phyloP scores from a whole-genome alignment of 1,139 yeast species.

The Pichia norvegensis region DNA sequence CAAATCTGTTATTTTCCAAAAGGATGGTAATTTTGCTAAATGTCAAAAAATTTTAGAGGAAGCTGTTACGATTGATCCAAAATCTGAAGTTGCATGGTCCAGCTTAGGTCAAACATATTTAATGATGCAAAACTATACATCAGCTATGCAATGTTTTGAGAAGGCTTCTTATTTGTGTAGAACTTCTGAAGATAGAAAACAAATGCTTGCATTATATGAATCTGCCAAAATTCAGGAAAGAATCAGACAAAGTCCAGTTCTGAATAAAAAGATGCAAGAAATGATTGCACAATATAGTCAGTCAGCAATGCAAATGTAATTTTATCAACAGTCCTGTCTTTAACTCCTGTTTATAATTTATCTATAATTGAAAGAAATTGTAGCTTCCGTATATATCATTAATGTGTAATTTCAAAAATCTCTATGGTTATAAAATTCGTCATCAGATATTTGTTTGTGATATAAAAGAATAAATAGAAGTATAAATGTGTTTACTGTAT shows the following conservation, averaged over 20 bases:
- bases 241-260: slow-evolving; percentile 58
- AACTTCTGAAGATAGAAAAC: slow-evolving; percentile 78
- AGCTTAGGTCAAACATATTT: slow-evolving; percentile 86
- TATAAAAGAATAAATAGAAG: slow-evolving; percentile 12
- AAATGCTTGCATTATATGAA: slow-evolving; percentile 87
- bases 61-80: slow-evolving; percentile 81
- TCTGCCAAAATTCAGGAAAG: slow-evolving; percentile 79
- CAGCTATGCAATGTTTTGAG: slow-evolving; percentile 75
- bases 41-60: slow-evolving; percentile 63
- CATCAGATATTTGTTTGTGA: not conserved
- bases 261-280: slow-evolving; percentile 39
- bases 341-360: not conserved
- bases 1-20: slow-evolving; percentile 72
- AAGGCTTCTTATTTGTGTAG: slow-evolving; percentile 78
- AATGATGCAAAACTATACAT: slow-evolving; percentile 74
- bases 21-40: slow-evolving; percentile 48
- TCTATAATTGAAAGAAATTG: not conserved
- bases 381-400: not conserved
- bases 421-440: not conserved
- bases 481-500: not conserved
- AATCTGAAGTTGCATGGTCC: slow-evolving; percentile 80
- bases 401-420: not conserved
- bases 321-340: not conserved
- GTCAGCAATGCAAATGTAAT: slow-evolving; percentile 3
- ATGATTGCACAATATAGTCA: slow-evolving; percentile 24